Evolutionary conservation across 805 yeast species (phyloP), one percentile per base, ranked within the genome.

Genomic region (Myxozyma mucilagina): DNA sequence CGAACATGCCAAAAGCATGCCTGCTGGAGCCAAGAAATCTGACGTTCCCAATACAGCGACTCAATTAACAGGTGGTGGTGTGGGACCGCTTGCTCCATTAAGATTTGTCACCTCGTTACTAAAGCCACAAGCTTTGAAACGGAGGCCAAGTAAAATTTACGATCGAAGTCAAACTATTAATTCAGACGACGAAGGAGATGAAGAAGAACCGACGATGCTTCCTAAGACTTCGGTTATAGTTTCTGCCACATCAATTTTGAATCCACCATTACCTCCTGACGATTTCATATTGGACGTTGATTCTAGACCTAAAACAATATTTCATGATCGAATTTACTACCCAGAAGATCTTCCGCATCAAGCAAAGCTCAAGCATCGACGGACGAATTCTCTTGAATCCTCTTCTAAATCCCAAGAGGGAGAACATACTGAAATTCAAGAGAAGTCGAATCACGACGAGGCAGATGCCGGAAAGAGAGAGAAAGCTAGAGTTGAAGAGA

Each of bases 311-410:
- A 80, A 82, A 58, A 82, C 85, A 0, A 87, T 93, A 29, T 76
- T 93, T 47, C 97, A 94, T 70, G 98, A 93, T 71, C 84, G 87
- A 66, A 74, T 87, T 0, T 93, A 93, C 71, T 71, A 74, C 11
- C 89, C 84, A 38, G 70, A 74, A 0, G 91, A 87, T 66, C 75
- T 87, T 4, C 97, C 97, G 29, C 62, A 47, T 18, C 16, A 32
- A 31, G 42, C 14, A 4, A 35, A 35, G 10, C 11, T 14, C 2
- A 55, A 32, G 31, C 24, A 24, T 34, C 20, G 24, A 31, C 48
- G 38, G 9, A 18, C 34, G 14, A 39, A 14, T 5, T 38, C 54
- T 8, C 5, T 13, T 18, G 42, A 13, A 41, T 41, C 20, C 5
- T 9, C 18, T 8, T 13, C 45, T 41, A 5, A 41, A 9, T 20